A percentile compares a stretch with the other conserved stretches of the same genome.
Conservation (phyloP, 73 alveolate species). For the Paramecium sexaurelia region DNA sequence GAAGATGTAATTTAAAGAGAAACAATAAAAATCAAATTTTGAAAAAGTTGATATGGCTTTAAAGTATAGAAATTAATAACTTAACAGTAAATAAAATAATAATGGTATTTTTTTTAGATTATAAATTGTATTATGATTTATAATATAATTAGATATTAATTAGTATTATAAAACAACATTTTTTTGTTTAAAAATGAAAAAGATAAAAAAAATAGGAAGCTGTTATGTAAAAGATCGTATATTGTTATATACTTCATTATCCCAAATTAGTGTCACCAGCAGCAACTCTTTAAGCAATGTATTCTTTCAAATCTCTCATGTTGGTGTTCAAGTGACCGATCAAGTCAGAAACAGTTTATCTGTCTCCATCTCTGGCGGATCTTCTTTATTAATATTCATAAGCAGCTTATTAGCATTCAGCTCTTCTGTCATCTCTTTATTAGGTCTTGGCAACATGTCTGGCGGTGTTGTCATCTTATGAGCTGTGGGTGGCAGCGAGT, state of each 20-base stretch:
- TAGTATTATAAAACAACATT: too few relatives aligned
- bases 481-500: constrained; percentile 49
- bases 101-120: too few relatives aligned
- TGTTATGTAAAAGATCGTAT: background rate
- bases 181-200: background rate
- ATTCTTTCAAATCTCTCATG: constrained; percentile 56
- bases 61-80: too few relatives aligned
- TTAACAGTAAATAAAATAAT: too few relatives aligned
- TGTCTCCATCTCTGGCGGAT: constrained; percentile 63
- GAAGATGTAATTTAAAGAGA: too few relatives aligned
- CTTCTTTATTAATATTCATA: constrained; percentile 61
- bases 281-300: constrained; percentile 60
- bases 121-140: too few relatives aligned
- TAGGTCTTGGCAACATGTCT: constrained; percentile 63
- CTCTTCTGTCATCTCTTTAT: constrained; percentile 70
- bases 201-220: background rate
- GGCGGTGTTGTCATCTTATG: constrained; percentile 49
- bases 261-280: constrained; percentile 5
- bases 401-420: constrained; percentile 70
- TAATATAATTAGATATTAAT: too few relatives aligned
- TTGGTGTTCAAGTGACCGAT: constrained; percentile 43
- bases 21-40: too few relatives aligned
- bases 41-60: too few relatives aligned
- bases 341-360: constrained; percentile 57
- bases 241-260: background rate